phyloP scores from a whole-genome alignment of 495 filamentous ascomycete genomes.

The Penicillium bialowiezense region DNA sequence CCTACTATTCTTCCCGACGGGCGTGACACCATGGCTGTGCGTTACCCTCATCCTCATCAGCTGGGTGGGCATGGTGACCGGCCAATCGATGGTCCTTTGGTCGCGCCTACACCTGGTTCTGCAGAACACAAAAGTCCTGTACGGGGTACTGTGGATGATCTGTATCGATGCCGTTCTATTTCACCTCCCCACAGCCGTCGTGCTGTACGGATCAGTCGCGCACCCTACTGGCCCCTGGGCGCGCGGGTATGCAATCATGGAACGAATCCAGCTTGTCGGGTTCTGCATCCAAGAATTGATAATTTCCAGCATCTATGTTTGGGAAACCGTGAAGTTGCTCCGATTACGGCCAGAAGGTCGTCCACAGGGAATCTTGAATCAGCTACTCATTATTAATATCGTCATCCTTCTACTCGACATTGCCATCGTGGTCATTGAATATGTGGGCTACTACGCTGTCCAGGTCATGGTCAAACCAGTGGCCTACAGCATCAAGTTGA shows the following conservation, averaged over 20 bases:
- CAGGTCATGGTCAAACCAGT: conserved; percentile 51
- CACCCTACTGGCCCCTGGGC: conserved; percentile 29
- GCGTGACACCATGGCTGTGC: conserved; percentile 30
- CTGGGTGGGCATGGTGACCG: conserved; percentile 48
- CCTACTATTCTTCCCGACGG: conserved; percentile 39
- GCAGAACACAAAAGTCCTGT: conserved; percentile 35
- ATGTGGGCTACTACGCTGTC: conserved; percentile 43
- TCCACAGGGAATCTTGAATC: conserved; percentile 32
- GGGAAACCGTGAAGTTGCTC: conserved; percentile 46
- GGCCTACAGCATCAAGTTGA: conserved; percentile 53
- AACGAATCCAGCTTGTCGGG: conserved; percentile 50
- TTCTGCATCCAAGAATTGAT: conserved; percentile 56
- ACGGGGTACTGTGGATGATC: conserved; percentile 40
- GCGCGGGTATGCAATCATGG: conserved; percentile 45
- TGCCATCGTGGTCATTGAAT: conserved; percentile 45
- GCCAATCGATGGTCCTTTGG: conserved; percentile 49
- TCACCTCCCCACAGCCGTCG: conserved; percentile 39
- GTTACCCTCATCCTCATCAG: conserved; percentile 38
- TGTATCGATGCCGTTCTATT: conserved; percentile 42
- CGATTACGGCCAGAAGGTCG: conserved; percentile 30
- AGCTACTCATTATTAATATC: conserved; percentile 50
- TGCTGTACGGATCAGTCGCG: conserved; percentile 39
- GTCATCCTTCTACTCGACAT: conserved; percentile 50
- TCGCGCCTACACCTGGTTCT: conserved; percentile 47
- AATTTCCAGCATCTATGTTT: conserved; percentile 56